phyloP scores from a whole-genome alignment of 805 yeast species.

The Metschnikowia picachoensis region DNA sequence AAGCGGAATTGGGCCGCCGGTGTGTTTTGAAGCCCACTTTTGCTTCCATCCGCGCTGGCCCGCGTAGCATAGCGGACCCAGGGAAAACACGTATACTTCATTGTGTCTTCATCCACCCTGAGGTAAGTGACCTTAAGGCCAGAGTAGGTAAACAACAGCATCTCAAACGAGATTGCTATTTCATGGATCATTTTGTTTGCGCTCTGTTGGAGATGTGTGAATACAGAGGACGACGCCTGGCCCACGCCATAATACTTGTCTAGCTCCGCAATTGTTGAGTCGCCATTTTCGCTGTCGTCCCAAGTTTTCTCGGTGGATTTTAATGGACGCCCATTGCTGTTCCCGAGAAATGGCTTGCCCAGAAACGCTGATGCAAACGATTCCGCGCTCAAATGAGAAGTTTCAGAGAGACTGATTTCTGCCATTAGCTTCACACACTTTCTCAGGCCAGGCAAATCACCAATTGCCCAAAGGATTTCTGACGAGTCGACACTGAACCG shows the following conservation, averaged over 20 bases:
- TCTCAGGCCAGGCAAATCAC: slow-evolving; percentile 57
- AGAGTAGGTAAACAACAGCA: slow-evolving; percentile 54
- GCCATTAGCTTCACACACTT: slow-evolving; percentile 51
- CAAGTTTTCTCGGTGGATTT: background rate
- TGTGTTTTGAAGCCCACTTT: background rate
- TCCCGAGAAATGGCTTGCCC: background rate
- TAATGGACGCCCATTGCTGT: background rate
- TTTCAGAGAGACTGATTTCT: slow-evolving; percentile 31
- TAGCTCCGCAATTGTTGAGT: slow-evolving; percentile 16
- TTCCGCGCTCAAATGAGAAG: slow-evolving; percentile 1
- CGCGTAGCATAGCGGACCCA: slow-evolving; percentile 63
- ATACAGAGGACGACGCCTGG: slow-evolving; percentile 29
- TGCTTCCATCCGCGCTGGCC: slow-evolving; percentile 1
- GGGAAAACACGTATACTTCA: slow-evolving; percentile 67
- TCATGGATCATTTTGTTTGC: slow-evolving; percentile 14
- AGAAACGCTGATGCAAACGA: background rate
- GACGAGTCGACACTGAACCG: slow-evolving; percentile 67
- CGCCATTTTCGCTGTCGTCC: background rate
- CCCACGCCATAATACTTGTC: slow-evolving; percentile 35
- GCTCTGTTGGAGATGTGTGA: slow-evolving; percentile 11
- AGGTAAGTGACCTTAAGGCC: slow-evolving; percentile 65
- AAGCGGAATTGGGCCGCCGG: slow-evolving; percentile 12
- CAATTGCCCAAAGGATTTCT: slow-evolving; percentile 69
- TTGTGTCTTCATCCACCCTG: slow-evolving; percentile 58
- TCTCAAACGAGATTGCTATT: slow-evolving; percentile 27